Conservation (phyloP, 108 stramenopile species). For the Skeletonema grethae region DNA sequence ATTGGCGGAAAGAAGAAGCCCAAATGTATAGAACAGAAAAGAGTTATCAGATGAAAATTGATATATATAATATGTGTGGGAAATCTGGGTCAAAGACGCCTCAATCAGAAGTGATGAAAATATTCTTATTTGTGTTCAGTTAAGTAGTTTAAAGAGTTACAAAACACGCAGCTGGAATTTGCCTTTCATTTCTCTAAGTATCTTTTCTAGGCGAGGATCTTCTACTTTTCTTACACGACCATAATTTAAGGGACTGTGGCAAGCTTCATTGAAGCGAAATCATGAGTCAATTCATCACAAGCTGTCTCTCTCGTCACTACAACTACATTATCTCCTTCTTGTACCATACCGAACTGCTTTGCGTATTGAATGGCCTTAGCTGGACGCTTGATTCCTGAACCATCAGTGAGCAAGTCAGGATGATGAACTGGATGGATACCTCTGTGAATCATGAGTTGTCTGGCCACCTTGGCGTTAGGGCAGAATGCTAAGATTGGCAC, state of each 20-base stretch:
- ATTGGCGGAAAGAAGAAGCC: too few species aligned
- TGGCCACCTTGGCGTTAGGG: slow-evolving; percentile 69
- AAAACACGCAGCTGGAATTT: slow-evolving; percentile 8
- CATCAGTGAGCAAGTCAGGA: slow-evolving; percentile 47
- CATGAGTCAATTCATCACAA: slow-evolving; percentile 39
- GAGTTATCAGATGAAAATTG: background rate
- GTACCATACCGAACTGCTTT: slow-evolving; percentile 67
- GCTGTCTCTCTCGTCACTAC: slow-evolving; percentile 52
- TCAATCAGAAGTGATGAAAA: background rate
- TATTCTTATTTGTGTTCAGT: background rate
- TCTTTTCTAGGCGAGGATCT: background rate
- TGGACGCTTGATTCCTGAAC: slow-evolving; percentile 45
- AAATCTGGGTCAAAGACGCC: background rate
- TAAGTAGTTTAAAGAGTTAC: background rate
- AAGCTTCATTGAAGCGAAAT: slow-evolving; percentile 61
- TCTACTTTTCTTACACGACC: background rate
- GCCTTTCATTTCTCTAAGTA: background rate
- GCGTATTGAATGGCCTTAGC: slow-evolving; percentile 64
- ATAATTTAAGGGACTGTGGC: slow-evolving; percentile 53
- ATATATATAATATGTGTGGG: slow-evolving; percentile 8
- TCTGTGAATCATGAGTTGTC: slow-evolving; percentile 78
- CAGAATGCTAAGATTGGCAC: slow-evolving; percentile 84
- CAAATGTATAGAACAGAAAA: background rate
- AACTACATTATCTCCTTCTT: slow-evolving; percentile 70
- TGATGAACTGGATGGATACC: slow-evolving; percentile 79